Conservation (phyloP, 169 alveolate species). For the Eimeria acervulina region DNA sequence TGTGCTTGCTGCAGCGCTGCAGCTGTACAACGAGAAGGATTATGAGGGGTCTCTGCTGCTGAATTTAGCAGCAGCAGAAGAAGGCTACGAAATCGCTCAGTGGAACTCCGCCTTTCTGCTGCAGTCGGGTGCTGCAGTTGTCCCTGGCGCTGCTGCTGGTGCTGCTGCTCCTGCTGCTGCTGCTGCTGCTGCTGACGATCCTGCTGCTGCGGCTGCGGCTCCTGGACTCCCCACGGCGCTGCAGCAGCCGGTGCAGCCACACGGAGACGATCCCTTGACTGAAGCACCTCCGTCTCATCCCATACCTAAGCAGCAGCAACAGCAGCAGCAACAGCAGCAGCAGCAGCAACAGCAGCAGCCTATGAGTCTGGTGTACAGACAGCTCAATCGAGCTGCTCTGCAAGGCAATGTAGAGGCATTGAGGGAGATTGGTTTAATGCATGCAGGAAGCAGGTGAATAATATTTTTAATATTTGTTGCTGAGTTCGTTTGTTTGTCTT, state of each 20-base stretch:
- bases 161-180: slow-evolving; percentile 10
- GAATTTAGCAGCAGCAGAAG: slow-evolving; percentile 86
- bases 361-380: slow-evolving; percentile 59
- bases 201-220: neutral
- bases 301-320: slow-evolving; percentile 1
- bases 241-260: slow-evolving; percentile 20
- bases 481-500: neutral
- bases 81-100: slow-evolving; percentile 88
- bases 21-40: slow-evolving; percentile 82
- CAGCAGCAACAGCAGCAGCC: slow-evolving; percentile 63
- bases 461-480: neutral
- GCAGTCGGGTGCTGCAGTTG: slow-evolving; percentile 16
- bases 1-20: neutral
- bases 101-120: slow-evolving; percentile 79
- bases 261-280: too few species aligned
- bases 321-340: slow-evolving; percentile 29
- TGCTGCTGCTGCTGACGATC: neutral
- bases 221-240: neutral
- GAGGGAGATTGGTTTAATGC: slow-evolving; percentile 23
- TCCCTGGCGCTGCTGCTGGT: slow-evolving; percentile 39
- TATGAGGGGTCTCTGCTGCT: slow-evolving; percentile 84
- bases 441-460: neutral
- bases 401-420: slow-evolving; percentile 76
- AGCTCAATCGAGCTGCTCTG: slow-evolving; percentile 73
- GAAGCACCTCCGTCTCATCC: neutral